Percentiles rank a stretch among this genome's conserved stretches.
Conservation (phyloP, 2,329 filamentous ascomycete genomes). For the Stachybotrys chartarum region DNA sequence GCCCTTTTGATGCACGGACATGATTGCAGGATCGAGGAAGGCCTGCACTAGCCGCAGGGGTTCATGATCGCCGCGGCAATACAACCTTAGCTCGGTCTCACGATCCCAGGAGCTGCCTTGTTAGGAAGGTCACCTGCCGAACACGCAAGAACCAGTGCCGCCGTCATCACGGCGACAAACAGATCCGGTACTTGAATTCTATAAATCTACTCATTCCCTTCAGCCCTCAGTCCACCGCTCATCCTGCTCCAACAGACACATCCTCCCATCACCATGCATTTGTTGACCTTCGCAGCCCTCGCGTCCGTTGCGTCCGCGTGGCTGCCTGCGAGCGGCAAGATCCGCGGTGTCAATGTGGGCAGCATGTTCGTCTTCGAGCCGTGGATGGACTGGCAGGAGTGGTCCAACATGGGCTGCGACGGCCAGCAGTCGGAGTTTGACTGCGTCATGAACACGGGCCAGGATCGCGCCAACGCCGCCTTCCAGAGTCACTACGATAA, state of each 20-base stretch:
- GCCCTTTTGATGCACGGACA: no score
- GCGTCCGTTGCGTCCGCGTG: constrained; percentile 10
- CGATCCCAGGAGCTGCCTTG: not conserved
- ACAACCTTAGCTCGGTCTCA: not conserved
- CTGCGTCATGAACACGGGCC: constrained; percentile 41
- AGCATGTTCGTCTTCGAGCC: constrained; percentile 45
- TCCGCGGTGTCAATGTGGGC: constrained; percentile 49
- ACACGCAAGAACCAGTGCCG: not conserved
- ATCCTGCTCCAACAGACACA: not conserved
- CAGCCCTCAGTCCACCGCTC: not conserved
- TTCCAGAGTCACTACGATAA: constrained; percentile 43
- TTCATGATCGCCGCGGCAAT: not conserved
- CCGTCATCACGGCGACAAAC: not conserved
- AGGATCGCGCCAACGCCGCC: constrained; percentile 34
- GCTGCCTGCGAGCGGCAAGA: constrained; percentile 24
- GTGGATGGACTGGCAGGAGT: constrained; percentile 41
- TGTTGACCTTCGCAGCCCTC: constrained; percentile 6
- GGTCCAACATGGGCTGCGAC: constrained; percentile 40
- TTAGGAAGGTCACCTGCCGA: not conserved
- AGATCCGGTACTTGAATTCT: not conserved
- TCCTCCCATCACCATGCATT: not conserved
- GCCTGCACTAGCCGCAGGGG: not conserved
- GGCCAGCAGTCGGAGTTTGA: constrained; percentile 43
- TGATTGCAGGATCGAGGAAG: no score
- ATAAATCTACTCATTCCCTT: not conserved